phyloP scores from a whole-genome alignment of 164 flowering plant genomes.

The Pachysandra terminalis region DNA sequence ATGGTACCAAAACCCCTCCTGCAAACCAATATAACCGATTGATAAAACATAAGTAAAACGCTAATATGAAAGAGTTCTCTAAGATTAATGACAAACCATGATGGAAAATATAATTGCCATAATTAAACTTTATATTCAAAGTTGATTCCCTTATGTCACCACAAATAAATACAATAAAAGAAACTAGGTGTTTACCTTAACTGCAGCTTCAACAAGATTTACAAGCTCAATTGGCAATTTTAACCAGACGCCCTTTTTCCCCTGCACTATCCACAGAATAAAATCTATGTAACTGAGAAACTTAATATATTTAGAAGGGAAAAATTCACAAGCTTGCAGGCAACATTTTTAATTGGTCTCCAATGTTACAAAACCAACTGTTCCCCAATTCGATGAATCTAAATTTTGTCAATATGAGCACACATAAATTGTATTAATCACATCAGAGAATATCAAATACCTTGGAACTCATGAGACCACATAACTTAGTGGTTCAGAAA shows the following conservation, averaged over 20 bases:
- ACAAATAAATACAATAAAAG: not conserved
- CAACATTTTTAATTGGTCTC: not conserved
- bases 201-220: constrained; percentile 41
- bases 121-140: not conserved
- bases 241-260: constrained; percentile 48
- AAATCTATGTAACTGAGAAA: too few relatives aligned
- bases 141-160: not conserved
- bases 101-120: not conserved
- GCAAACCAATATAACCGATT: constrained; percentile 6
- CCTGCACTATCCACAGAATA: constrained; percentile 22
- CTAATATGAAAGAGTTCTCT: not conserved
- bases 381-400: too few relatives aligned
- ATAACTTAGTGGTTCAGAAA: too few relatives aligned
- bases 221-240: constrained; percentile 39
- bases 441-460: too few relatives aligned
- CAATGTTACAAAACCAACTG: too few relatives aligned
- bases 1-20: constrained; percentile 53
- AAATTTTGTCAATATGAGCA: too few relatives aligned
- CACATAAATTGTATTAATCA: too few relatives aligned
- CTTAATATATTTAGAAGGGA: too few relatives aligned
- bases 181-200: constrained; percentile 25
- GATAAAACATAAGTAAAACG: not conserved
- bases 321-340: not conserved
- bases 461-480: too few relatives aligned
- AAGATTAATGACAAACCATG: not conserved